A percentile compares a stretch with the other conserved stretches of the same genome.
phyloP scores from a whole-genome alignment of 805 yeast species.

The Millerozyma acaciae region DNA sequence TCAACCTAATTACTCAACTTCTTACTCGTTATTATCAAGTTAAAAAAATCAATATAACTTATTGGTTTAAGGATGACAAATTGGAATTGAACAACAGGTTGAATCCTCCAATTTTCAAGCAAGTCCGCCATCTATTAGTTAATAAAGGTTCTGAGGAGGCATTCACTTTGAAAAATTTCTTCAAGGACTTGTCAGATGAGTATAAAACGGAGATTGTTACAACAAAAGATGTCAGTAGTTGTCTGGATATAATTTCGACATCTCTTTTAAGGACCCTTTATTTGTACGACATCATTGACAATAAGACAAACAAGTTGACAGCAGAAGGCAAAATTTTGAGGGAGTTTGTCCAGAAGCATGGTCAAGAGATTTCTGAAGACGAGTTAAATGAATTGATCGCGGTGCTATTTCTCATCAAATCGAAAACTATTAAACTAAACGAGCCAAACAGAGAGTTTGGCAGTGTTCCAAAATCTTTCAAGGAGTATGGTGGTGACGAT shows the following conservation, averaged over 20 bases:
- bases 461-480: conserved; percentile 31
- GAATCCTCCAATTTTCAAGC: conserved; percentile 49
- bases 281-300: conserved; percentile 47
- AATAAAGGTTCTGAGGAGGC: conserved; percentile 10
- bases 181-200: conserved; percentile 14
- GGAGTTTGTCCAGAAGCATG: conserved; percentile 19
- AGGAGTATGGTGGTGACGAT: conserved; percentile 27
- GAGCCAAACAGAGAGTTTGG: conserved; percentile 32
- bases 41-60: conserved; percentile 52
- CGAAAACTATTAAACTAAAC: conserved; percentile 36
- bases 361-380: conserved; percentile 12
- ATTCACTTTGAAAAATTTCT: conserved; percentile 25
- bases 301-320: conserved; percentile 40
- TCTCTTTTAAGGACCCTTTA: conserved; percentile 50
- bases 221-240: conserved; percentile 30
- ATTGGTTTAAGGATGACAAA: conserved; percentile 49
- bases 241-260: conserved; percentile 56
- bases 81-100: conserved; percentile 48
- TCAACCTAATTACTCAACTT: conserved; percentile 65
- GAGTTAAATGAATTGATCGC: conserved; percentile 43
- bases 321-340: conserved; percentile 51
- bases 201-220: conserved; percentile 14
- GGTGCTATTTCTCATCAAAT: conserved; percentile 41
- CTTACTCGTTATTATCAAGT: conserved; percentile 83
- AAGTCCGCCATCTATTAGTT: conserved; percentile 22